phyloP scores from a whole-genome alignment of 2,329 filamentous ascomycete species.

The Neospermospora avenae region DNA sequence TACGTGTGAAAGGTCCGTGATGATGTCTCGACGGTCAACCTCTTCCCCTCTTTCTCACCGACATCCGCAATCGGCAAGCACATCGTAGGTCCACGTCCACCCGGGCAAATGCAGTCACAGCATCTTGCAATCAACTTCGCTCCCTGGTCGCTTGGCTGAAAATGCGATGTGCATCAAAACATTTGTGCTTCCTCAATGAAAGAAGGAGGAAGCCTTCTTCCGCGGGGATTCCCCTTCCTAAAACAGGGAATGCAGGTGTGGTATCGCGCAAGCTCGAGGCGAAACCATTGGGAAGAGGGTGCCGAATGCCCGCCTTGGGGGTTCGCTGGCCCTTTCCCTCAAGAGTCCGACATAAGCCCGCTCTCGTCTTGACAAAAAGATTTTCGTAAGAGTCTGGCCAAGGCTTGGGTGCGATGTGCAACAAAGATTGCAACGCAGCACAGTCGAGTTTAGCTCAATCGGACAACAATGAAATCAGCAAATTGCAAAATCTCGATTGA shows the following conservation, averaged over 20 bases:
- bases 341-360: background rate
- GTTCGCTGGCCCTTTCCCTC: background rate
- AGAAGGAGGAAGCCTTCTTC: background rate
- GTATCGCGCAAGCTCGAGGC: background rate
- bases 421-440: background rate
- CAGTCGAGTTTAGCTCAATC: background rate
- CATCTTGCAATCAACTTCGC: background rate
- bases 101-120: background rate
- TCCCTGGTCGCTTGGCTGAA: constrained; percentile 3
- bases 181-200: background rate
- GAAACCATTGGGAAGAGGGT: background rate
- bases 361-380: background rate
- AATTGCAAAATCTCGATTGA: background rate
- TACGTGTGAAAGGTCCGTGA: too few relatives aligned
- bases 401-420: background rate
- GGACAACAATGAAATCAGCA: background rate
- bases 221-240: background rate
- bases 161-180: constrained; percentile 11
- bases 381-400: background rate
- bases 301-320: background rate
- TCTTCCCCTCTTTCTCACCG: too few relatives aligned
- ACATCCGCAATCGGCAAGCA: background rate
- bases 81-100: background rate
- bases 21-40: too few relatives aligned
- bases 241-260: background rate